phyloP scores from a whole-genome alignment of 2,329 filamentous ascomycete species.

The Stylonectria norvegica region DNA sequence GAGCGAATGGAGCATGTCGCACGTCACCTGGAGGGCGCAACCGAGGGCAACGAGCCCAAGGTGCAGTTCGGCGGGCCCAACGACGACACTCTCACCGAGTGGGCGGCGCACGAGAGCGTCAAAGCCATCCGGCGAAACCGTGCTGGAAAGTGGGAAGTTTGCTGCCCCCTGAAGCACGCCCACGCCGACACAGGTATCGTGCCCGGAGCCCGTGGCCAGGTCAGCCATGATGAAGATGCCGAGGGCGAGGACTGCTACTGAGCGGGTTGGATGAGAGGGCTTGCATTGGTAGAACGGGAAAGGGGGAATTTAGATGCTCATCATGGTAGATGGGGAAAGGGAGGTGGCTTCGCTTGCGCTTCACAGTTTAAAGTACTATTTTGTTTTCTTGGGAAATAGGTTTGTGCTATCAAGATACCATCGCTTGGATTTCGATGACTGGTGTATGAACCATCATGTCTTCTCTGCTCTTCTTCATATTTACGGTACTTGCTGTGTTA shows the following conservation, averaged over 20 bases:
- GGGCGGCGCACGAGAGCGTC: constrained; percentile 38
- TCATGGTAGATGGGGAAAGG: neutral
- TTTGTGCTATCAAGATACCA: constrained; percentile 4
- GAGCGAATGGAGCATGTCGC: constrained; percentile 85
- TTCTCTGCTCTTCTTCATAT: too few relatives aligned
- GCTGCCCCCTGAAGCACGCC: constrained; percentile 28
- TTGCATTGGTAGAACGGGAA: constrained; percentile 1
- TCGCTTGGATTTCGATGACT: constrained; percentile 1
- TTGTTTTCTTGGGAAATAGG: too few relatives aligned
- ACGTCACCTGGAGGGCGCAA: constrained; percentile 63
- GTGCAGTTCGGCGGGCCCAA: constrained; percentile 39
- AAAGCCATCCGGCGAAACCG: constrained; percentile 32
- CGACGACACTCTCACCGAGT: constrained; percentile 39
- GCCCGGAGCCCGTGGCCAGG: constrained; percentile 6
- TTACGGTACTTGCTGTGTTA: too few relatives aligned
- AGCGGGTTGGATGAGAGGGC: neutral
- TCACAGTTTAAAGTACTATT: too few relatives aligned
- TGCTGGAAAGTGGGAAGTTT: constrained; percentile 32
- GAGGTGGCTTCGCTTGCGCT: too few relatives aligned
- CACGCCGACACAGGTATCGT: constrained; percentile 11
- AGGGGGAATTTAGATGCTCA: neutral
- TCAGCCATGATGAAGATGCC: constrained; percentile 23
- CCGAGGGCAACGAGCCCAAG: constrained; percentile 20
- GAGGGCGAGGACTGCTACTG: constrained; percentile 26
- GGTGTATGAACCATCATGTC: too few relatives aligned